Evolutionary conservation across 2,329 filamentous ascomycete genomes (phyloP).

Genomic region (Fusarium decemcellulare): DNA sequence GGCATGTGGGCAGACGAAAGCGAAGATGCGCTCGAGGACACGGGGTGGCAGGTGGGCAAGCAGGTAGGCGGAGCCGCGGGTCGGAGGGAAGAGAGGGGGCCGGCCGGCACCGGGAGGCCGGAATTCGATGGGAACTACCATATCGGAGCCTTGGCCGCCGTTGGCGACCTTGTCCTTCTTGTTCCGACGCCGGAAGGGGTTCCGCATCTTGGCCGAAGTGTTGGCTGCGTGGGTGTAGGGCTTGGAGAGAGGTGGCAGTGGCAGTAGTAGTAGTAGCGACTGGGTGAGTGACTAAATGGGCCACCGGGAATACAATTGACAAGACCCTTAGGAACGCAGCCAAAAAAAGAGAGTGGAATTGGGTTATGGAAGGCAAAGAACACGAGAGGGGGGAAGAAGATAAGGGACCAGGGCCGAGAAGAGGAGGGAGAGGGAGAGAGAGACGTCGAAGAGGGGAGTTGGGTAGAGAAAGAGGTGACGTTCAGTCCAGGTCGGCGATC

Average conservation of each 20-base stretch:
- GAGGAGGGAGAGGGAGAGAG: slow-evolving; percentile 19
- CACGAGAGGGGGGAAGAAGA: slow-evolving; percentile 9
- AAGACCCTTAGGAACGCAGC: slow-evolving; percentile 7
- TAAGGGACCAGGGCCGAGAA: slow-evolving; percentile 11
- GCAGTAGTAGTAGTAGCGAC: not conserved
- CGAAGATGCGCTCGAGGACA: slow-evolving; percentile 84
- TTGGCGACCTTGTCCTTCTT: slow-evolving; percentile 53
- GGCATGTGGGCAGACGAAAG: slow-evolving; percentile 86
- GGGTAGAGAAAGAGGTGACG: slow-evolving; percentile 1
- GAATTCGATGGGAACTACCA: slow-evolving; percentile 47
- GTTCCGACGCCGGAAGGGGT: slow-evolving; percentile 55
- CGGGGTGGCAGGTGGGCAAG: slow-evolving; percentile 73
- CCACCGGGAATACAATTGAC: not conserved
- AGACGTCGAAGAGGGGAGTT: slow-evolving; percentile 31
- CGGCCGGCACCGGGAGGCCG: slow-evolving; percentile 46
- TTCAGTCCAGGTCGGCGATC: slow-evolving; percentile 16
- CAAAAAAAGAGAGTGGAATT: slow-evolving; percentile 9
- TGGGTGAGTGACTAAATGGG: slow-evolving; percentile 14
- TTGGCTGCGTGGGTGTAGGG: slow-evolving; percentile 3
- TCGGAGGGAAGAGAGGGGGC: slow-evolving; percentile 54
- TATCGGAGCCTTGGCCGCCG: slow-evolving; percentile 39
- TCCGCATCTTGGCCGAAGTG: slow-evolving; percentile 50
- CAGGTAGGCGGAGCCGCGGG: slow-evolving; percentile 56
- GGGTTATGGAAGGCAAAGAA: slow-evolving; percentile 13
- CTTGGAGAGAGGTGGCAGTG: not conserved